phyloP scores from a whole-genome alignment of 1,284 basidiomycete species.

The Naganishia albida region DNA sequence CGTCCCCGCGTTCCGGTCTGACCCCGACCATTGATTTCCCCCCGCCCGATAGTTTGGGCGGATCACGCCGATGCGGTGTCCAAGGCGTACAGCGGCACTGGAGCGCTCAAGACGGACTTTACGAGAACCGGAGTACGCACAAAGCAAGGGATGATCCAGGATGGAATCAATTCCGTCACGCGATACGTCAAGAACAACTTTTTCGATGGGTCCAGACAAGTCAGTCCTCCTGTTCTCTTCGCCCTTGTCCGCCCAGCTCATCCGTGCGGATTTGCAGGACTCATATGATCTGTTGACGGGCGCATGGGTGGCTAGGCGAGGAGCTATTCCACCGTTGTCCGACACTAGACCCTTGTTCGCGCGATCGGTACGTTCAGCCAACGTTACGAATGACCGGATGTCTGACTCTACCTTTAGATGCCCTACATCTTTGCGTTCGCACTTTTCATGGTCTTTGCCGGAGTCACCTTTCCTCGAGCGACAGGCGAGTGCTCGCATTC shows the following conservation, averaged over 20 bases:
- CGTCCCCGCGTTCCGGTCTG: background rate
- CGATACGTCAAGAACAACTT: constrained; percentile 97
- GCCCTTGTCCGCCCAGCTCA: background rate
- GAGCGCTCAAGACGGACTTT: constrained; percentile 95
- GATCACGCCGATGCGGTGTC: constrained; percentile 94
- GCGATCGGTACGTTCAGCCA: constrained; percentile 63
- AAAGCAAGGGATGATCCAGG: constrained; percentile 74
- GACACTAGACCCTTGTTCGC: constrained; percentile 78
- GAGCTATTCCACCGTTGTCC: constrained; percentile 67
- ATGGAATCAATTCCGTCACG: constrained; percentile 81
- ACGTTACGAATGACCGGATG: background rate
- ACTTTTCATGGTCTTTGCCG: constrained; percentile 81
- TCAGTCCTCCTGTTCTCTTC: constrained; percentile 45
- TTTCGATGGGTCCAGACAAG: constrained; percentile 90
- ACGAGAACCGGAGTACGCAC: constrained; percentile 91
- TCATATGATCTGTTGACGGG: constrained; percentile 94
- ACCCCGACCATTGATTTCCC: constrained; percentile 26
- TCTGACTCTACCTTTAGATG: constrained; percentile 62
- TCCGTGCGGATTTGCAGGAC: constrained; percentile 68
- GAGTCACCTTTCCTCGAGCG: constrained; percentile 76
- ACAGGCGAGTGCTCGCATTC: constrained; percentile 65
- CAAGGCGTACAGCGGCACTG: constrained; percentile 90
- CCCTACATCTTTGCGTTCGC: constrained; percentile 81
- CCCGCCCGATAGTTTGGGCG: constrained; percentile 77
- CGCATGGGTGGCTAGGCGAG: constrained; percentile 76